Evolutionary conservation across 2,329 filamentous ascomycete genomes (phyloP).

Genomic region (Dothidotthia symphoricarpi): DNA sequence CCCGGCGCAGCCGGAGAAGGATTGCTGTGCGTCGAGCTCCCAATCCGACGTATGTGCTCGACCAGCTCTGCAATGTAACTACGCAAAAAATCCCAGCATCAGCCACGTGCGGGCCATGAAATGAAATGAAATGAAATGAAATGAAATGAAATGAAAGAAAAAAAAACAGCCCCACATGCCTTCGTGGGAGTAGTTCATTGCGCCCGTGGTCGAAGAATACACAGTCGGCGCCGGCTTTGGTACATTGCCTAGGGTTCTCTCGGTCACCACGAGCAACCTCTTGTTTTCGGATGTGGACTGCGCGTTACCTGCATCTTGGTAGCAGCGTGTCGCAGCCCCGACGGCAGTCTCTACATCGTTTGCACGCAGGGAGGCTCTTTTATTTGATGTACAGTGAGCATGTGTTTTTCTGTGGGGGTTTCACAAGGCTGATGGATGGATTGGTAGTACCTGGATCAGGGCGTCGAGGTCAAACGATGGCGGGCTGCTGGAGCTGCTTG

Average conservation of each 20-base stretch:
- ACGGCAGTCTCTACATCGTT: slow-evolving; percentile 38
- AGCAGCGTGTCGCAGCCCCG: slow-evolving; percentile 39
- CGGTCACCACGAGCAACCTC: too few relatives aligned
- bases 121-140: too few relatives aligned
- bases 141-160: too few relatives aligned
- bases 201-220: slow-evolving; percentile 38
- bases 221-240: slow-evolving; percentile 38
- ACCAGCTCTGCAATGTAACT: slow-evolving; percentile 40
- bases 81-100: too few relatives aligned
- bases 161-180: slow-evolving; percentile 12
- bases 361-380: slow-evolving; percentile 36
- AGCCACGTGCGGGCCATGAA: too few relatives aligned
- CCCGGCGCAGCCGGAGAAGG: slow-evolving; percentile 22
- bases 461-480: slow-evolving; percentile 17
- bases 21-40: slow-evolving; percentile 9
- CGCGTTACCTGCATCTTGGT: slow-evolving; percentile 34
- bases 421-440: too few relatives aligned
- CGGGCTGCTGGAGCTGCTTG: slow-evolving; percentile 2
- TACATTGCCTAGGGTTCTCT: slow-evolving; percentile 34
- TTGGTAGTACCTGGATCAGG: slow-evolving; percentile 28
- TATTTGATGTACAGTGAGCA: slow-evolving; percentile 7
- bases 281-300: too few relatives aligned
- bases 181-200: slow-evolving; percentile 32
- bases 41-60: slow-evolving; percentile 35
- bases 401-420: neutral